These are phyloP conservation scores for Schwanniomyces polymorphus DNA, from an alignment of 805 yeast species.

Conservation along the genomic window DNA sequence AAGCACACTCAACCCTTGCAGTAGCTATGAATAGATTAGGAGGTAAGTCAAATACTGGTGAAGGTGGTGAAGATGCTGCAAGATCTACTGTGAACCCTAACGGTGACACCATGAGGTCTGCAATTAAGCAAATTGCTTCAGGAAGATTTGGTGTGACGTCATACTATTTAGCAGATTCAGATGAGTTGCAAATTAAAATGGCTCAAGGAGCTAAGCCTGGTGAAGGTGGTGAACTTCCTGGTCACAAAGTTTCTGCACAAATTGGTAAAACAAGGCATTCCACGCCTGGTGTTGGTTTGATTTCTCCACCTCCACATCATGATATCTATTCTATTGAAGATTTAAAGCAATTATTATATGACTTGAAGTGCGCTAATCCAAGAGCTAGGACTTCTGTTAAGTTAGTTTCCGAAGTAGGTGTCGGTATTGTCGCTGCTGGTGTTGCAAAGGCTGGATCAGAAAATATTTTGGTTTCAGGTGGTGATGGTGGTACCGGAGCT, in stretches of 20 bases:
- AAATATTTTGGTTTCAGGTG: conserved; percentile 93
- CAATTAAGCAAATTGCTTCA: conserved; percentile 96
- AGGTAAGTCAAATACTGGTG: conserved; percentile 98
- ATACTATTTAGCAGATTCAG: conserved; percentile 91
- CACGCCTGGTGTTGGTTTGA: conserved; percentile 94
- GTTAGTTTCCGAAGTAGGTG: conserved; percentile 97
- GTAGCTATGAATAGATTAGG: conserved; percentile 98
- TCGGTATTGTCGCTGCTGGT: conserved; percentile 98
- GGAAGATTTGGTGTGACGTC: conserved; percentile 99
- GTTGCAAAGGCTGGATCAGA: conserved; percentile 99
- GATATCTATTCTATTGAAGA: conserved; percentile 98
- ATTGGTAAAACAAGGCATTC: conserved; percentile 97
- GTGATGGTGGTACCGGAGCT: conserved; percentile 99
- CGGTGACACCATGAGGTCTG: conserved; percentile 99
- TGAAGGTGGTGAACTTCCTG: conserved; percentile 99
- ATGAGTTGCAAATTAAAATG: conserved; percentile 96
- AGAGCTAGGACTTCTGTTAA: conserved; percentile 96
- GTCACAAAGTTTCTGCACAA: conserved; percentile 81
- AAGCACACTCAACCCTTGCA: conserved; percentile 95
- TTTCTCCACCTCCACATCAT: conserved; percentile 98
- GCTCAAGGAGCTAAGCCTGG: conserved; percentile 99
- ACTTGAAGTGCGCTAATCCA: conserved; percentile 95
- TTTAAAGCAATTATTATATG: conserved; percentile 83
- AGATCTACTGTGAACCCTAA: conserved; percentile 75
- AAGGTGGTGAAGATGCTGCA: conserved; percentile 98